Conservation (phyloP, 192 early-diverging fungal species). For the Coemansia sp. region DNA sequence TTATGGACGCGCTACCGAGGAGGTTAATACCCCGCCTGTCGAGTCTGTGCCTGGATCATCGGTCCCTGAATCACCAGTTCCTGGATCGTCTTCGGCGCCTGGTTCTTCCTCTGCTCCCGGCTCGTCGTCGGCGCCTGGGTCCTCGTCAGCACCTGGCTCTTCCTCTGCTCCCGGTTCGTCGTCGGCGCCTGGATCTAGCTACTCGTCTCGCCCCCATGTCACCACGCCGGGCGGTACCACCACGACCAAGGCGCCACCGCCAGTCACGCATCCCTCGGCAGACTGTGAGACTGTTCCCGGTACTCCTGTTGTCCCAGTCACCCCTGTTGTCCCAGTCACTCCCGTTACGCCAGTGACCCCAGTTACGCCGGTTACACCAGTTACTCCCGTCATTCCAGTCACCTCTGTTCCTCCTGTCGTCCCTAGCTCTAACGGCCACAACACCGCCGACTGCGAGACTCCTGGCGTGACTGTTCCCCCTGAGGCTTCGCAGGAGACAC, state of each 20-base stretch:
- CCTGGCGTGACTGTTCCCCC: not conserved
- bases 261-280: constrained; percentile 2
- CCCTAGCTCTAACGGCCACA: not conserved
- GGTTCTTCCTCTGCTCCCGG: not conserved
- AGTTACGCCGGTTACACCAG: not conserved
- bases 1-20: constrained; percentile 38
- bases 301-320: constrained; percentile 6
- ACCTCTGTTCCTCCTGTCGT: not conserved
- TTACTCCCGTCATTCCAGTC: not conserved
- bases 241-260: not conserved
- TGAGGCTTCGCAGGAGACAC: constrained; percentile 3
- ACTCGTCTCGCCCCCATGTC: not conserved
- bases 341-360: not conserved
- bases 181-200: constrained; percentile 4
- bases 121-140: constrained; percentile 5
- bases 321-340: not conserved
- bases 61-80: constrained; percentile 9
- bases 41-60: constrained; percentile 13
- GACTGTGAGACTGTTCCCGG: constrained; percentile 12
- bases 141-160: constrained; percentile 2
- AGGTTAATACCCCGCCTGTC: constrained; percentile 25
- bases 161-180: constrained; percentile 7
- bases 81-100: constrained; percentile 13
- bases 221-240: constrained; percentile 13
- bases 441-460: constrained; percentile 7